Conservation (phyloP, 768 basidiomycete species). For the Calocybe cyanea region DNA sequence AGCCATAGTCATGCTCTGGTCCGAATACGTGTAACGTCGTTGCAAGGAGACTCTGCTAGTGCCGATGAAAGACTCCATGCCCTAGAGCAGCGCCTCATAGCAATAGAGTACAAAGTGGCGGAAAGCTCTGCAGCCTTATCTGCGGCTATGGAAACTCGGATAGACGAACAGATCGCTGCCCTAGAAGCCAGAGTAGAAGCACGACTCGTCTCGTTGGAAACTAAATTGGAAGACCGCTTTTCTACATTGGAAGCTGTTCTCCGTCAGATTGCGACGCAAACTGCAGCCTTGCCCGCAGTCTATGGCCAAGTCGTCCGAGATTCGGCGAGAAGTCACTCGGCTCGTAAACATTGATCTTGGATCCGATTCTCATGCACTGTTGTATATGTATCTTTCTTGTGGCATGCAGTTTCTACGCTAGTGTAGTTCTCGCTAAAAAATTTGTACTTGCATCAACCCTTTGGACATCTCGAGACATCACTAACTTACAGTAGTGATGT, state of each 20-base stretch:
- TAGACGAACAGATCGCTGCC: constrained; percentile 23
- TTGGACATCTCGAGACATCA: no score
- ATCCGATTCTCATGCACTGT: no score
- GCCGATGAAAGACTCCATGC: constrained; percentile 23
- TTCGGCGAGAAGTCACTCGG: constrained; percentile 8
- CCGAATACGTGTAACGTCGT: constrained; percentile 20
- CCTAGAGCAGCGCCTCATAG: constrained; percentile 26
- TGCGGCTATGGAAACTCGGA: constrained; percentile 18
- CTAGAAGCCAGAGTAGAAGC: constrained; percentile 23
- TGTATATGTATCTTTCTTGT: no score
- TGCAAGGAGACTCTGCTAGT: constrained; percentile 17
- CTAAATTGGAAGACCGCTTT: constrained; percentile 16
- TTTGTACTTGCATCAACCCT: no score
- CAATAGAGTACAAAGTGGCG: constrained; percentile 25
- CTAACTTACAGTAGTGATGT: not conserved
- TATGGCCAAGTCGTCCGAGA: constrained; percentile 24
- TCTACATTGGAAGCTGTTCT: constrained; percentile 20
- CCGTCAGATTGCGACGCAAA: constrained; percentile 22
- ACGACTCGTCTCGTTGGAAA: constrained; percentile 13
- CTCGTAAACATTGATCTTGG: constrained; percentile 1
- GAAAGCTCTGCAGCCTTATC: constrained; percentile 25
- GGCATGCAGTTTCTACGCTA: no score
- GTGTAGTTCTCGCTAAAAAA: no score
- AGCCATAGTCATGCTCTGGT: constrained; percentile 21
- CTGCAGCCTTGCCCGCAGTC: constrained; percentile 23